A percentile compares a stretch with the other conserved stretches of the same genome.
phyloP scores from a whole-genome alignment of 352 stramenopile genomes.

The Phytophthora macrochlamydospora region DNA sequence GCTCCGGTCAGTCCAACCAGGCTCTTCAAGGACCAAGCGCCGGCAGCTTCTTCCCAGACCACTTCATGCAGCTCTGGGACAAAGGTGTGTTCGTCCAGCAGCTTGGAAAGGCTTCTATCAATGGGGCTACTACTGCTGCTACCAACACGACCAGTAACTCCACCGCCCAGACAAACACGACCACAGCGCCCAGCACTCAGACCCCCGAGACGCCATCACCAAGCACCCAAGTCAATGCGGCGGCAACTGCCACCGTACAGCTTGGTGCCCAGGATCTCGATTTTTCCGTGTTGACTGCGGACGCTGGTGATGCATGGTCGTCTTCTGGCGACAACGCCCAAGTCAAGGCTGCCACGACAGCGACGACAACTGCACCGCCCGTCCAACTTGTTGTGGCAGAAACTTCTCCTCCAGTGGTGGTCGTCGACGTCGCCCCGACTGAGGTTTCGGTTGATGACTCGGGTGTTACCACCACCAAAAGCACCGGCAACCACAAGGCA shows the following conservation, averaged over 20 bases:
- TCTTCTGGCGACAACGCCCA: not conserved
- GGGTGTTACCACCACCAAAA: not conserved
- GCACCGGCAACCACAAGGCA: slow-evolving; percentile 18
- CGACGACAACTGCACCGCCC: slow-evolving; percentile 3
- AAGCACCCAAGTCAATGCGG: not conserved
- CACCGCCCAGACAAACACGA: not conserved
- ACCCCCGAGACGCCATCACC: not conserved
- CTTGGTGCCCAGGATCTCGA: slow-evolving; percentile 7
- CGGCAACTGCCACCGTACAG: not conserved
- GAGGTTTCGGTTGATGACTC: slow-evolving; percentile 9
- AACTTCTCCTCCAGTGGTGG: slow-evolving; percentile 11
- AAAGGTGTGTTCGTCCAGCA: slow-evolving; percentile 48
- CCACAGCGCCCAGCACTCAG: not conserved
- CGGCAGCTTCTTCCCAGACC: slow-evolving; percentile 53
- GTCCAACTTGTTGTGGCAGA: slow-evolving; percentile 11
- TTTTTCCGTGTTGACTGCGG: slow-evolving; percentile 10
- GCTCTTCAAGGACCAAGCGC: slow-evolving; percentile 44
- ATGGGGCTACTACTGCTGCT: slow-evolving; percentile 5
- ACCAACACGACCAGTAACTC: slow-evolving; percentile 19
- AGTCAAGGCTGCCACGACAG: not conserved
- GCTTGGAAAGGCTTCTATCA: slow-evolving; percentile 26
- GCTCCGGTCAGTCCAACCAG: slow-evolving; percentile 28
- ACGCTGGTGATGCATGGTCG: slow-evolving; percentile 15
- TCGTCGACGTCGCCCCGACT: slow-evolving; percentile 18
- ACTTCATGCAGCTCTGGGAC: slow-evolving; percentile 64